A percentile compares a stretch with the other conserved stretches of the same genome.
Conservation (phyloP, 306 rosid species). For the Alnus glutinosa region DNA sequence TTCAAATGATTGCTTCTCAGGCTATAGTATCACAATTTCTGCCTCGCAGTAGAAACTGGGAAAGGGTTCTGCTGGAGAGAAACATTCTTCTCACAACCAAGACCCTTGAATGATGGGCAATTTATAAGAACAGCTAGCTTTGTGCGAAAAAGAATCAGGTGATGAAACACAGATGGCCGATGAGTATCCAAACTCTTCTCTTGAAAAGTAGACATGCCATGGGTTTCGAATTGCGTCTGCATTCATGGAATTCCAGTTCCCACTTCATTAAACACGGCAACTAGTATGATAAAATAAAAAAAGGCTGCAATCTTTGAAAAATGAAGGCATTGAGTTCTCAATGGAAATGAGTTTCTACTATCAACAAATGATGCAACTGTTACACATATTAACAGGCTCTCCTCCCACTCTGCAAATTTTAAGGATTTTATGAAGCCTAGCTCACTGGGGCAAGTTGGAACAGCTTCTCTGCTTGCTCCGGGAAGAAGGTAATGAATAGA, state of each 20-base stretch:
- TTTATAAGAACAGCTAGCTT: no score
- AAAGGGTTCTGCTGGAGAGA: background rate
- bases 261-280: no score
- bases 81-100: background rate
- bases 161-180: no score
- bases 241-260: no score
- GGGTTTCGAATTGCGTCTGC: no score
- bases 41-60: background rate
- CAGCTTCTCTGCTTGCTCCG: constrained; percentile 94
- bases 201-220: no score
- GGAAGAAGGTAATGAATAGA: constrained; percentile 85
- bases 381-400: background rate
- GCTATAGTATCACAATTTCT: background rate
- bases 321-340: no score
- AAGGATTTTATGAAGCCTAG: constrained; percentile 28
- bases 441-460: constrained; percentile 55
- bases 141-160: no score
- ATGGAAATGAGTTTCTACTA: background rate
- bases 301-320: no score
- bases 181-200: no score
- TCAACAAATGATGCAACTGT: background rate
- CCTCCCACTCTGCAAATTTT: background rate
- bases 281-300: no score
- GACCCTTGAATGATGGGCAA: no score
- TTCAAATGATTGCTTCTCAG: background rate